Evolutionary conservation across 148 eudicot species (phyloP).

Genomic region (Diospyros kaki): DNA sequence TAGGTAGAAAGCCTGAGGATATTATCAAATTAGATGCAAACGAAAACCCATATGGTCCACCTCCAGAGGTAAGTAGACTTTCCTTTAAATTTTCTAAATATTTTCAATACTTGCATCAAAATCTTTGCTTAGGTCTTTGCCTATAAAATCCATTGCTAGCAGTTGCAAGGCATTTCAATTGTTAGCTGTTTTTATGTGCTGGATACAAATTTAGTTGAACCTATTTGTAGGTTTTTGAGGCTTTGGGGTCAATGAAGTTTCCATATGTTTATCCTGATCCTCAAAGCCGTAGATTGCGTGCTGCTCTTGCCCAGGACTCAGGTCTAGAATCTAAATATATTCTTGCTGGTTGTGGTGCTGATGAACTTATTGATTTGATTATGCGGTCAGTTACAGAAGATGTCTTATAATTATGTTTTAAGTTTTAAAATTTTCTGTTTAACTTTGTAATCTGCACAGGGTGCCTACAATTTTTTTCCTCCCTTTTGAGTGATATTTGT

Average conservation of each 20-base stretch:
- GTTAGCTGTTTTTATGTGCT: not conserved
- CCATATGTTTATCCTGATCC: slow-evolving; percentile 97
- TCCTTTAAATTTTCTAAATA: not conserved
- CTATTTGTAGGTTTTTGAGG: slow-evolving; percentile 71
- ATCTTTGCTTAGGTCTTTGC: not conserved
- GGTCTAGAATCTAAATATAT: slow-evolving; percentile 86
- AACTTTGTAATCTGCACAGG: not conserved
- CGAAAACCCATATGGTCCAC: slow-evolving; percentile 97
- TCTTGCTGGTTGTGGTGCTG: slow-evolving; percentile 95
- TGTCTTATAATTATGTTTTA: not conserved
- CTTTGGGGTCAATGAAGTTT: slow-evolving; percentile 76
- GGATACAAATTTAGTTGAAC: not conserved
- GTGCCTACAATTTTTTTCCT: not conserved
- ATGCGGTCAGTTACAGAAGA: slow-evolving; percentile 65
- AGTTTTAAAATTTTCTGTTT: slow-evolving; percentile 18
- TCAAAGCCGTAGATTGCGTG: slow-evolving; percentile 86
- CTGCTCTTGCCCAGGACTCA: slow-evolving; percentile 88
- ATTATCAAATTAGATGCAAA: slow-evolving; percentile 91
- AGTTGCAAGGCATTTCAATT: not conserved
- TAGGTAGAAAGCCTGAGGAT: slow-evolving; percentile 95
- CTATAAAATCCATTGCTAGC: not conserved
- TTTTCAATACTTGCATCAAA: not conserved
- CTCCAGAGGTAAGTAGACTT: slow-evolving; percentile 76
- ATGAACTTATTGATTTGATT: slow-evolving; percentile 92
- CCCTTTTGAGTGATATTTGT: not conserved